Evolutionary conservation across 257 asterid species (phyloP), one percentile per base, ranked within the genome.

Genomic region (Eustoma russellianum): DNA sequence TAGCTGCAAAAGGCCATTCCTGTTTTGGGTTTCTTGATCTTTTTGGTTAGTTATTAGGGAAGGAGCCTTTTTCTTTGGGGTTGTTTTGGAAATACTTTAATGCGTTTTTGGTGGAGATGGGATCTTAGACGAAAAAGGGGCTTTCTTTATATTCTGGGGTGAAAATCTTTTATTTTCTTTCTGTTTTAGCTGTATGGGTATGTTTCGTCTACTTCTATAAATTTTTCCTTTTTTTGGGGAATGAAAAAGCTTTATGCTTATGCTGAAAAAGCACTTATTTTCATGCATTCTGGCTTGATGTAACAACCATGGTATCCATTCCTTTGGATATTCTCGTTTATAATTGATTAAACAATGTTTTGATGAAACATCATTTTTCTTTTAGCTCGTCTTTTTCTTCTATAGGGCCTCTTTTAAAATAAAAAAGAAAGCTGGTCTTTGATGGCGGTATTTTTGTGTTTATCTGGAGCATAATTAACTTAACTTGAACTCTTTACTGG

Each of bases 241-340:
- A 38, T 7, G 12, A 13, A 14, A 0, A 48, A 34, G 7, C 2
- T 14, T 35, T 53, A 38, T 13, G 18, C 7, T 9, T 33, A 48
- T n/a, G 14, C n/a, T 10, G 51, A 24, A 24, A 50, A 59, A 35
- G 38, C n/a, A 6, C 5, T 7, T n/a, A 10, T 19, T 24, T 46
- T 62, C 17, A 48, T 16, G 46, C 48, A 46, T 38, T 50, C 30
- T 35, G 63, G 47, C 18, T 14, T 34, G 12, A 47, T 17, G 55
- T 35, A 33, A 17, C 49, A 48, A 49, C 50, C 64, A 18, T 24
- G 41, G 11, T 17, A 16, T 55, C 33, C 17, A 13, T 41, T 55
- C 17, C 60, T 55, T 41, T 17, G 44, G 10, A 35, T 48, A 15
- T 13, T 55, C 12, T 24, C 18, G 44, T 17, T 48, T 17, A 43